phyloP scores from a whole-genome alignment of 768 basidiomycete species.

The Strobilomyces echinocephalus region DNA sequence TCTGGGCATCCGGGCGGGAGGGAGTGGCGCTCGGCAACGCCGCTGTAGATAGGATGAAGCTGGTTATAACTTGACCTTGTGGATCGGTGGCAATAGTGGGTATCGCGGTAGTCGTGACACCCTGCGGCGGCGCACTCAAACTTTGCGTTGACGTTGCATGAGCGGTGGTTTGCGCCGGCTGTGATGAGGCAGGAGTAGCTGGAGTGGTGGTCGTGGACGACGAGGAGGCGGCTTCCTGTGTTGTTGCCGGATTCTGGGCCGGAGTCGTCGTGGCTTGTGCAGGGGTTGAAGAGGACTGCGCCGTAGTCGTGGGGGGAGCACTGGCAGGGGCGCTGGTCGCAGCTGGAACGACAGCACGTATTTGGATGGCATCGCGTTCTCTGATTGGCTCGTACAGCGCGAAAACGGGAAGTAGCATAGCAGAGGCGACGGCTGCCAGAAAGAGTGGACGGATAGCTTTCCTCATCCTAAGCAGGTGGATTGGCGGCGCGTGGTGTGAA shows the following conservation, averaged over 20 bases:
- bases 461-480: constrained; percentile 22
- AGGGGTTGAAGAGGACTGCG: neutral
- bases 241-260: neutral
- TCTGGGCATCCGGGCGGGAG: constrained; percentile 18
- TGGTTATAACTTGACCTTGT: constrained; percentile 28
- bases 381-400: constrained; percentile 18
- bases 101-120: constrained; percentile 1
- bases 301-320: neutral
- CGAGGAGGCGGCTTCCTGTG: constrained; percentile 9
- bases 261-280: neutral
- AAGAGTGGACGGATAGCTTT: constrained; percentile 22
- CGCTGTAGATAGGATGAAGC: constrained; percentile 11
- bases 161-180: neutral
- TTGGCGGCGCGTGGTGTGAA: constrained; percentile 3
- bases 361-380: constrained; percentile 11
- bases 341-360: constrained; percentile 6
- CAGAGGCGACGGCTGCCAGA: constrained; percentile 25
- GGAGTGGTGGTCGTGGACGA: constrained; percentile 3
- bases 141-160: constrained; percentile 4
- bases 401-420: constrained; percentile 23
- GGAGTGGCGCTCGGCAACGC: constrained; percentile 24
- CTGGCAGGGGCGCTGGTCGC: neutral
- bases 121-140: neutral
- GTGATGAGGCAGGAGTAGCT: constrained; percentile 2
- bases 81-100: constrained; percentile 28